Evolutionary conservation across 441 rosid species (phyloP).

Genomic region (Dalechampia spathulata): DNA sequence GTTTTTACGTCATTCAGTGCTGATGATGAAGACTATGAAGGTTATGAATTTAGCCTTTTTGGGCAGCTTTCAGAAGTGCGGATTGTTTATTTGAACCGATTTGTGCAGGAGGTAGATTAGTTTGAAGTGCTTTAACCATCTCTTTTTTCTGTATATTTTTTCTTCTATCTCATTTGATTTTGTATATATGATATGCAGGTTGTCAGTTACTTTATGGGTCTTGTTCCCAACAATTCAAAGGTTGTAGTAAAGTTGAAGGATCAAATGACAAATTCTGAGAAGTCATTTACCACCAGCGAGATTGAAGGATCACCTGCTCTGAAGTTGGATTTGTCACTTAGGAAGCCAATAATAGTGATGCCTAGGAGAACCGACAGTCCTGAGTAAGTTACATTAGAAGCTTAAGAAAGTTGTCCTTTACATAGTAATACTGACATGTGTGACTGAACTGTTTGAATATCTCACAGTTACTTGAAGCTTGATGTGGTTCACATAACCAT

Average conservation of each 20-base stretch:
- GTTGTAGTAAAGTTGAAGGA: conserved; percentile 71
- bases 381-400: conserved; percentile 57
- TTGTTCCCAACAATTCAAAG: conserved; percentile 68
- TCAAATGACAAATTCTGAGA: conserved; percentile 86
- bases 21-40: conserved; percentile 86
- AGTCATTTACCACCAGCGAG: conserved; percentile 85
- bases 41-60: conserved; percentile 80
- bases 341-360: conserved; percentile 95
- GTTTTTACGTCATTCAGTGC: conserved; percentile 75
- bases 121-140: conserved; percentile 16
- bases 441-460: conserved; percentile 1
- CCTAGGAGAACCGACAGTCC: conserved; percentile 83
- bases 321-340: conserved; percentile 85
- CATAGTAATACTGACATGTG: background rate
- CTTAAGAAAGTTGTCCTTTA: conserved; percentile 5
- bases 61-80: conserved; percentile 99
- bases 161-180: conserved; percentile 27
- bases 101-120: conserved; percentile 86
- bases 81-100: conserved; percentile 89
- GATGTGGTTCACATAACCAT: conserved; percentile 96
- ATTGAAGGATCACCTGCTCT: conserved; percentile 97
- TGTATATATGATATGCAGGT: conserved; percentile 44
- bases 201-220: conserved; percentile 85
- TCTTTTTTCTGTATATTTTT: conserved; percentile 9
- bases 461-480: conserved; percentile 83